Evolutionary conservation across 2,329 filamentous ascomycete species (phyloP), one percentile per base, ranked within the genome.

Genomic region (Simplicillium sp.): DNA sequence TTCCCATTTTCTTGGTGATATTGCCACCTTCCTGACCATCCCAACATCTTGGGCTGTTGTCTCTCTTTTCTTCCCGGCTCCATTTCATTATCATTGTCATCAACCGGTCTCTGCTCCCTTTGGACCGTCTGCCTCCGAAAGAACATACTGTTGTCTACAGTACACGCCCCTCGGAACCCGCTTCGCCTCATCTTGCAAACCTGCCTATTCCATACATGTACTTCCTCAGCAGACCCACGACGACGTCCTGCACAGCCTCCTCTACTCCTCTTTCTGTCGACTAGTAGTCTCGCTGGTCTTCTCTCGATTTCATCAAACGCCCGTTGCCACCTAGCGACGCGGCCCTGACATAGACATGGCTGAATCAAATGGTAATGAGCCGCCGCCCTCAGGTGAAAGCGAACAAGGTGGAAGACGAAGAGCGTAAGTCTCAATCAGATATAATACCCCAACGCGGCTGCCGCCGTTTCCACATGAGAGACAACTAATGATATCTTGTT

Each of bases 391-490:
- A 5, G 20, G 20, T 25, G 20, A 25, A 5, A 9, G 20, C 9
- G 20, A 25, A 38, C 42, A 46, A 25, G 31, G 34, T 12, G 50
- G 58, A 34, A 50, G 64, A 41, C 52, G 56, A 20, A 56, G 64
- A 57, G 64, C 64, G 63, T 66, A 54, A 40, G 63, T 64, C 40
- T 43, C 32, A 38, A 41, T 12, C 32, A 33, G 29, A 39, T 37
- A 32, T 42, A 35, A 16, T 42, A 15, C 36, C 33, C 33, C 25
- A 25, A 34, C 16, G 7, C 12, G 7, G n/a, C 35, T 32, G 25
- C 32, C 11, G 15, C 29, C 14, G 20, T 14, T 17, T 17, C 12
- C 34, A 29, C 29, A 13, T 14, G 8, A n/a, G 29, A 34, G 33
- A 13, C 25, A 11, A 34, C 29, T 28, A 25, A 42, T 42, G 48